phyloP scores from a whole-genome alignment of 306 rosid species.

The Sicyos baderoa region DNA sequence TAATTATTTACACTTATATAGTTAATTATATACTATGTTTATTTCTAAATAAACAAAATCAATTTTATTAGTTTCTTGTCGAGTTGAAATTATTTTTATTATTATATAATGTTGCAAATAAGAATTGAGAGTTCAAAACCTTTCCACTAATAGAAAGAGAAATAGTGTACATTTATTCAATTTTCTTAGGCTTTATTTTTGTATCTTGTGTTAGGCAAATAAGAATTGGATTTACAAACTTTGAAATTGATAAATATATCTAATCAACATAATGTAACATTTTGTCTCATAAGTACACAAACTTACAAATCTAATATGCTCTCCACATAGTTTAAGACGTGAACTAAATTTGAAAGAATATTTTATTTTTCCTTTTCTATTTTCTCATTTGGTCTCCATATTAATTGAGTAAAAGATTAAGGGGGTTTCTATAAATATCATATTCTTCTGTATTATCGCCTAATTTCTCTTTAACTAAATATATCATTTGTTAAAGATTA shows the following conservation, averaged over 20 bases:
- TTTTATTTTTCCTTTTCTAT: background rate
- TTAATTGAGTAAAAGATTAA: background rate
- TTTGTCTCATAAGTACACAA: background rate
- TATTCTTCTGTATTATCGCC: background rate
- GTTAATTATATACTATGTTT: too few relatives aligned
- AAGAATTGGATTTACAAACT: background rate
- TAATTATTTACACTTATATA: too few relatives aligned
- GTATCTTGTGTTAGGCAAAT: background rate
- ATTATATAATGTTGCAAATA: too few relatives aligned
- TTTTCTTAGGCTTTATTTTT: background rate
- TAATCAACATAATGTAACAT: background rate
- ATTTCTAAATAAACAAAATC: too few relatives aligned
- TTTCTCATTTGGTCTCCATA: background rate
- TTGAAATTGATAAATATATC: background rate
- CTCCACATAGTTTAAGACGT: background rate
- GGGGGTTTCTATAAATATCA: background rate
- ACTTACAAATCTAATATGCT: constrained; percentile 4
- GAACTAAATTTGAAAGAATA: background rate
- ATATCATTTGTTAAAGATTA: background rate
- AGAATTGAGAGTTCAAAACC: background rate
- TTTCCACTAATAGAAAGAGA: too few relatives aligned
- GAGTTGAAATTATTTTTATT: too few relatives aligned
- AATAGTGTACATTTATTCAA: background rate
- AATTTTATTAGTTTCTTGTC: background rate
- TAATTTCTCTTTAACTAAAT: background rate